phyloP scores from a whole-genome alignment of 2,329 filamentous ascomycete species.

The Aspergillus carbonarius region DNA sequence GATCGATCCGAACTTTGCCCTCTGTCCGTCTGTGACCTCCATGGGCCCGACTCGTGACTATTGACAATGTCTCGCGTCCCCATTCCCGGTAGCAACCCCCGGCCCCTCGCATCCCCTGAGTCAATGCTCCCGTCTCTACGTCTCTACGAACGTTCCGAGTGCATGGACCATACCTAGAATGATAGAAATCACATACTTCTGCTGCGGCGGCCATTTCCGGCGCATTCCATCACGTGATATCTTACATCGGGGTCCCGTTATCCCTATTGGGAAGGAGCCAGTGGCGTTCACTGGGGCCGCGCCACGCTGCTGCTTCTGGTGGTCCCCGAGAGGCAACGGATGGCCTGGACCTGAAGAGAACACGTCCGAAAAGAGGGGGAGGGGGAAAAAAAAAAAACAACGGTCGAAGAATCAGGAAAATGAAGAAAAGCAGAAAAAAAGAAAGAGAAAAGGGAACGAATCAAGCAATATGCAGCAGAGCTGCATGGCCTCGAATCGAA shows the following conservation, averaged over 20 bases:
- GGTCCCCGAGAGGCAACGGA: neutral
- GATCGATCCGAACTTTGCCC: neutral
- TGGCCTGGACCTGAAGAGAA: no score
- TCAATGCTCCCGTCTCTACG: no score
- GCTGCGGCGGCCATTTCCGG: neutral
- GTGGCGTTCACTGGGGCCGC: neutral
- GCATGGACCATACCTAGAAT: no score
- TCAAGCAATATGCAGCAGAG: neutral
- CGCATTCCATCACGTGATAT: neutral
- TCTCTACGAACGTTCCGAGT: no score
- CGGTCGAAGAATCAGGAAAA: no score
- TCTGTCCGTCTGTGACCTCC: neutral
- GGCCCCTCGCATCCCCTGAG: no score
- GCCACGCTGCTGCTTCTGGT: neutral
- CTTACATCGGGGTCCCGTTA: neutral
- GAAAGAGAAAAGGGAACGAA: neutral
- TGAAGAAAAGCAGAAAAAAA: neutral
- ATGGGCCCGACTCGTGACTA: no score
- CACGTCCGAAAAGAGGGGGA: neutral
- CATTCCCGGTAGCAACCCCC: no score
- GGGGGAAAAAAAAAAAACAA: neutral
- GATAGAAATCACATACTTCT: neutral
- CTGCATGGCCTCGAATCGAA: neutral
- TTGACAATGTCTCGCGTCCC: no score
- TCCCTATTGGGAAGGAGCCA: neutral